Evolutionary conservation across 176 grass and related monocot species (phyloP), one percentile per base, ranked within the genome.

Genomic region (Miscanthus lutarioriparius): DNA sequence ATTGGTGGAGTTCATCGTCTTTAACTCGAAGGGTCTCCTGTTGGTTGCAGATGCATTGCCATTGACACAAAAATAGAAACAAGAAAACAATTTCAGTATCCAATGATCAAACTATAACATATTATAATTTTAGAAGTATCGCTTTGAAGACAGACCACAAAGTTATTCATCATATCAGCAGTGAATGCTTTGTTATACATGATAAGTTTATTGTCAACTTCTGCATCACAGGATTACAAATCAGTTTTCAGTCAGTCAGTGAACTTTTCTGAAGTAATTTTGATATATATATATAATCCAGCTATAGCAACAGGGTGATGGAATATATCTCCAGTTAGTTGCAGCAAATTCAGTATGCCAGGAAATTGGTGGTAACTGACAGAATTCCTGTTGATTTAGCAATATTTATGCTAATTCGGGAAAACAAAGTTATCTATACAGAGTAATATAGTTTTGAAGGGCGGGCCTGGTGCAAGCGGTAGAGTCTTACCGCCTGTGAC

Each of bases 1-100:
- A 45, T 82, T 95, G 91, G 62, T 93, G 91, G 22, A 98, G 85
- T 84, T 98, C 95, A 67, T 98, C 92, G 67, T 98, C 91, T 92
- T 98, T 98, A 63, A 98, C 85, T 82, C 91, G 85, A 80, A 98
- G 87, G 40, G 91, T 92, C 72, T 95, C 96, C 96, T 98, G 80
- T 91, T 36, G 51, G 44, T 87, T 16, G 62, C 69, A 79, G 27
- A 85, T 49, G 33, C 2, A 14, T 69, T 74, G 75, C 70, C 74
- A 2, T 40, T 49, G 28, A 20, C 26, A 47, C 26, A 82, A 23
- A 67, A 78, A 40, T 23, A 26, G 25, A 77, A 39, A 43, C 22
- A 61, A 38, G 40, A 39, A 83, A 88, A 58, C 5, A 65, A 84
- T 26, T 84, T 92, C 37, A 88, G 53, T 72, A 72, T 68, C 22